phyloP scores from a whole-genome alignment of 495 filamentous ascomycete species.

The Aspergillus egyptiacus region DNA sequence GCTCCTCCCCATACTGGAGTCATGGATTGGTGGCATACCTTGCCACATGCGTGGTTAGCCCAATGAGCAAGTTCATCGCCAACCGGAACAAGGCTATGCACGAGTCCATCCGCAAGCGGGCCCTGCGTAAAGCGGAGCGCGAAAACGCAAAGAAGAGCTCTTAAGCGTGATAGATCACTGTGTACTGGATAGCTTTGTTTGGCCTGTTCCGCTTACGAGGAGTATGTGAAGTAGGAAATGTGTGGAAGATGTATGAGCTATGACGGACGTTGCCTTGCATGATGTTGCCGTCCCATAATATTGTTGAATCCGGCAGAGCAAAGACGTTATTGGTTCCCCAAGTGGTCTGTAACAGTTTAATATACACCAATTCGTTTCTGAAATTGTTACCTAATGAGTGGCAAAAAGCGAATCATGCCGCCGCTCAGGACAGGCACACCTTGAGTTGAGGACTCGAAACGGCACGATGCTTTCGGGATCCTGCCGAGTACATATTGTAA shows the following conservation, averaged over 20 bases:
- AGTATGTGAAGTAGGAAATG: too few species aligned
- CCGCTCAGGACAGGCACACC: too few species aligned
- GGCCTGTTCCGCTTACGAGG: too few species aligned
- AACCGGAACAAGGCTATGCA: slow-evolving; percentile 74
- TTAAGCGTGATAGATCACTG: slow-evolving; percentile 13
- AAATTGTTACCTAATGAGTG: neutral
- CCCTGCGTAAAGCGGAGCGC: slow-evolving; percentile 81
- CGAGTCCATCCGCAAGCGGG: slow-evolving; percentile 76
- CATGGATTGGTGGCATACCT: slow-evolving; percentile 87
- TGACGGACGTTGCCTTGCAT: too few species aligned
- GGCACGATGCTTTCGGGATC: too few species aligned
- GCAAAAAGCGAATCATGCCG: neutral
- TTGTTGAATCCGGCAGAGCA: neutral
- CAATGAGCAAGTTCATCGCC: slow-evolving; percentile 56
- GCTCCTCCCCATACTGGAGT: slow-evolving; percentile 87
- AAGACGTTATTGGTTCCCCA: neutral
- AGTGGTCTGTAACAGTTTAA: neutral
- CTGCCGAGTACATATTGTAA: too few species aligned
- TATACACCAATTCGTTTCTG: neutral
- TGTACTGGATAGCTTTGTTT: too few species aligned
- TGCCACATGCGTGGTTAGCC: slow-evolving; percentile 63
- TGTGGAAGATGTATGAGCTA: too few species aligned
- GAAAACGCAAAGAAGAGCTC: slow-evolving; percentile 52
- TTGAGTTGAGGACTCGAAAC: too few species aligned
- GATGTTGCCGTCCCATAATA: too few species aligned